phyloP scores from a whole-genome alignment of 1,284 basidiomycete genomes.

The Puccinia horiana region DNA sequence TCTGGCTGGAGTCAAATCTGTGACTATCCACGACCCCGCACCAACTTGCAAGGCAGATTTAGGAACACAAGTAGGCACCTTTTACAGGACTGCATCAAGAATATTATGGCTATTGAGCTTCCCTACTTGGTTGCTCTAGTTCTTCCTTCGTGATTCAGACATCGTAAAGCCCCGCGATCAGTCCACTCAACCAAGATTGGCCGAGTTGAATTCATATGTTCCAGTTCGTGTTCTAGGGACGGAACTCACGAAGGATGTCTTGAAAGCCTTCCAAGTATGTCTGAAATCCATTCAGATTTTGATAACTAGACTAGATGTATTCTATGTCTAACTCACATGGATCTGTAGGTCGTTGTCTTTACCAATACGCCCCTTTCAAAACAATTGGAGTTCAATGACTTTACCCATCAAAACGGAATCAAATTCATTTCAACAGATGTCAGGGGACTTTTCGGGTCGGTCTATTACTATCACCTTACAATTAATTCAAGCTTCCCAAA shows the following conservation, averaged over 20 bases:
- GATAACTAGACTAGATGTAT: neutral
- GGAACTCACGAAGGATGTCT: conserved; percentile 25
- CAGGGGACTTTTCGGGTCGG: conserved; percentile 86
- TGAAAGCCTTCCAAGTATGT: conserved; percentile 41
- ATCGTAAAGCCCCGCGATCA: conserved; percentile 82
- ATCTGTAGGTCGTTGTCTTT: conserved; percentile 77
- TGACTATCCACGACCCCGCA: conserved; percentile 92
- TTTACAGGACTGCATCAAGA: conserved; percentile 10
- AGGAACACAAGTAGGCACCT: conserved; percentile 75
- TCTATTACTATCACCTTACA: neutral
- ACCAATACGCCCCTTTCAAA: conserved; percentile 75
- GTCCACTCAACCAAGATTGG: conserved; percentile 82
- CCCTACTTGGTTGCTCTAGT: conserved; percentile 63
- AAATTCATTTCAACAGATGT: conserved; percentile 91
- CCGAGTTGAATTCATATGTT: conserved; percentile 95
- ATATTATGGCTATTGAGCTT: conserved; percentile 35
- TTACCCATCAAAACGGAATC: conserved; percentile 82
- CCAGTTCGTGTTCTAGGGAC: conserved; percentile 65
- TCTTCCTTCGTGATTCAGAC: conserved; percentile 88
- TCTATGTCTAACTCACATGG: neutral
- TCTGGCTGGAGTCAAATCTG: conserved; percentile 95
- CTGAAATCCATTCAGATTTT: neutral
- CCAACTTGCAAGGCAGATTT: conserved; percentile 83
- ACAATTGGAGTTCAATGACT: conserved; percentile 93
- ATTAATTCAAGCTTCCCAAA: neutral